These are phyloP conservation scores for Pleurostoma richardsiae DNA, from an alignment of 2,329 filamentous ascomycete genomes.

Conservation along the genomic window DNA sequence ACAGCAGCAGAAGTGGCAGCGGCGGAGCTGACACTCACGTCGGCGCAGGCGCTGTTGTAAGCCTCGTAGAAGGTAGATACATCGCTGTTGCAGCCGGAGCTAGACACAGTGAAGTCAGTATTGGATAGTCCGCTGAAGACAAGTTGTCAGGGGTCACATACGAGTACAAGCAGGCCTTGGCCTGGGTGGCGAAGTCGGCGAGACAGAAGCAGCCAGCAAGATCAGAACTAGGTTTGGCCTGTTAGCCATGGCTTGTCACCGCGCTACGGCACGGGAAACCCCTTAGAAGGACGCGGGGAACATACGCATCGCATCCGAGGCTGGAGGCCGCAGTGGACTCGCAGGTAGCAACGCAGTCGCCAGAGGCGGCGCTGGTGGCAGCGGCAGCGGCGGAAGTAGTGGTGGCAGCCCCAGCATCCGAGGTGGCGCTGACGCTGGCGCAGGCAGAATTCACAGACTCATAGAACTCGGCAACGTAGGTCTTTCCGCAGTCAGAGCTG, in stretches of 20 bases:
- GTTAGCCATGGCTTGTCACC: too few species aligned
- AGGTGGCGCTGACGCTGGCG: not conserved
- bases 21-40: not conserved
- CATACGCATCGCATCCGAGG: not conserved
- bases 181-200: not conserved
- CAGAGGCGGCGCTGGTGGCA: not conserved
- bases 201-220: not conserved
- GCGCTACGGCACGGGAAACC: too few species aligned
- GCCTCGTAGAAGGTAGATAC: not conserved
- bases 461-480: not conserved
- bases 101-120: not conserved
- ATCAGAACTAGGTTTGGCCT: not conserved
- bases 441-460: not conserved
- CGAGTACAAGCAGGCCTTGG: not conserved
- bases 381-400: not conserved
- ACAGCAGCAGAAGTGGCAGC: not conserved
- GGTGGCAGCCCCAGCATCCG: not conserved
- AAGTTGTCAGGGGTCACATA: not conserved
- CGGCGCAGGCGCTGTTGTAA: not conserved
- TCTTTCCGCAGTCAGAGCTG: not conserved
- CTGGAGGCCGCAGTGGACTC: not conserved
- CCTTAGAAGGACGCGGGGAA: too few species aligned
- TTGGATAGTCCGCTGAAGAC: too few species aligned
- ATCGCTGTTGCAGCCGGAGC: not conserved
- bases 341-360: not conserved